Conservation (phyloP, 495 filamentous ascomycete species). For the Amniculicola lignicola region DNA sequence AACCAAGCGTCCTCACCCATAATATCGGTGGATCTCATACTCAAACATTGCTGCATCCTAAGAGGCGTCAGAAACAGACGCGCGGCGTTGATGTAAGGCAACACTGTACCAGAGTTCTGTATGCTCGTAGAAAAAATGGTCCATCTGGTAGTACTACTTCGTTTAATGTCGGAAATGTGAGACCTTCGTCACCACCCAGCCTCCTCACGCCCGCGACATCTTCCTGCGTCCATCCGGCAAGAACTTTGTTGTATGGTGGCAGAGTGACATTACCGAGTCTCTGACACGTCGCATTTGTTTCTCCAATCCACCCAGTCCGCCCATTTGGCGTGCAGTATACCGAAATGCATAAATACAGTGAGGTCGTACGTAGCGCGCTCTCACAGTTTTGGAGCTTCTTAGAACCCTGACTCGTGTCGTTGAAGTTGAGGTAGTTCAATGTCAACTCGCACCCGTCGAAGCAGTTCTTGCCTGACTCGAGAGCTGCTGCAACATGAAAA, state of each 20-base stretch:
- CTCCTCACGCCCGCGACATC: neutral
- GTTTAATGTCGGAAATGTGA: neutral
- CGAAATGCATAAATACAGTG: conserved; percentile 13
- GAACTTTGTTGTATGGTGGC: conserved; percentile 13
- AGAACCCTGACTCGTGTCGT: conserved; percentile 4
- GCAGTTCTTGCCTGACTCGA: conserved; percentile 7
- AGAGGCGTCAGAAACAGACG: neutral
- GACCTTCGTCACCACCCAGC: conserved; percentile 7
- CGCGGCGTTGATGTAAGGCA: neutral
- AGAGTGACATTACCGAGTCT: neutral
- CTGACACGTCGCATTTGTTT: conserved; percentile 6
- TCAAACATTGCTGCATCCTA: conserved; percentile 13
- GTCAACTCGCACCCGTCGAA: conserved; percentile 15
- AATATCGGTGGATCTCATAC: conserved; percentile 5
- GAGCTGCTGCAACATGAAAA: neutral
- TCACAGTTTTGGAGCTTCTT: conserved; percentile 8
- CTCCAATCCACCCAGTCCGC: conserved; percentile 2
- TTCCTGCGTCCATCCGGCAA: conserved; percentile 2
- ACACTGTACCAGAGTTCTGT: conserved; percentile 12
- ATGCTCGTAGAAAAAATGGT: conserved; percentile 6
- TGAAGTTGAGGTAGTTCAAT: conserved; percentile 16
- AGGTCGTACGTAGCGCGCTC: conserved; percentile 7
- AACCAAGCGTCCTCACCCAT: conserved; percentile 6
- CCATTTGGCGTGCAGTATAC: conserved; percentile 8
- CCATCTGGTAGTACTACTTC: conserved; percentile 11